phyloP scores from a whole-genome alignment of 352 stramenopile species.

The Sclerospora graminicola region DNA sequence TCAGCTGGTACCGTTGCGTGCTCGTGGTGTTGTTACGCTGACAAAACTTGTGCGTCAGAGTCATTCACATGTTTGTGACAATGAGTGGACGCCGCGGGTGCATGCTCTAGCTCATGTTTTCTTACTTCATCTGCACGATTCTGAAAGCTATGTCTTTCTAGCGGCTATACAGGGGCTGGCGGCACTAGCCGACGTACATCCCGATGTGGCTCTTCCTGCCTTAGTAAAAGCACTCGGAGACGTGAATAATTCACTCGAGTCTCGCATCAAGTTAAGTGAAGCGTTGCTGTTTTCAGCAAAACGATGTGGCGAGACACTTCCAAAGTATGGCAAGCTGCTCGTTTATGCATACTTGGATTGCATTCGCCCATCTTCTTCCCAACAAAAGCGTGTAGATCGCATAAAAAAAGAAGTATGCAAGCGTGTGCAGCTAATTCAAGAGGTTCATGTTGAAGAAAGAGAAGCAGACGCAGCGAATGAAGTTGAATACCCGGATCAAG shows the following conservation, averaged over 20 bases:
- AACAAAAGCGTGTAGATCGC: conserved; percentile 2
- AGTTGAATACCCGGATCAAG: background rate
- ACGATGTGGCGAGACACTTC: conserved; percentile 62
- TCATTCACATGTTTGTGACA: conserved; percentile 27
- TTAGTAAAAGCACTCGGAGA: conserved; percentile 45
- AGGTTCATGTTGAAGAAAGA: conserved; percentile 17
- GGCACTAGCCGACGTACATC: conserved; percentile 45
- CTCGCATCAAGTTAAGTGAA: conserved; percentile 79
- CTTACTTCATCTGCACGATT: conserved; percentile 48
- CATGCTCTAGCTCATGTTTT: conserved; percentile 46
- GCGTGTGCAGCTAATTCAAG: conserved; percentile 48
- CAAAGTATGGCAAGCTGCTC: conserved; percentile 59
- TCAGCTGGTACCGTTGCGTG: conserved; percentile 54
- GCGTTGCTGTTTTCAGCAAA: conserved; percentile 69
- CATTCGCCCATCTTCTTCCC: conserved; percentile 33
- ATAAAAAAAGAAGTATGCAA: conserved; percentile 14
- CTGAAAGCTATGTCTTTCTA: conserved; percentile 81
- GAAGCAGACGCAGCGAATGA: background rate
- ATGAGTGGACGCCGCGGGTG: conserved; percentile 40
- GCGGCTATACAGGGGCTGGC: conserved; percentile 66
- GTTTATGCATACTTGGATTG: conserved; percentile 76
- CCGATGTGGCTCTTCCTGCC: conserved; percentile 53
- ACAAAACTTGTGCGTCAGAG: conserved; percentile 67
- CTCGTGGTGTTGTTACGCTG: conserved; percentile 58
- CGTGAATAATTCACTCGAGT: conserved; percentile 35